Conservation (phyloP, 1,139 yeast species). For the Kurtzmaniella natalensis region DNA sequence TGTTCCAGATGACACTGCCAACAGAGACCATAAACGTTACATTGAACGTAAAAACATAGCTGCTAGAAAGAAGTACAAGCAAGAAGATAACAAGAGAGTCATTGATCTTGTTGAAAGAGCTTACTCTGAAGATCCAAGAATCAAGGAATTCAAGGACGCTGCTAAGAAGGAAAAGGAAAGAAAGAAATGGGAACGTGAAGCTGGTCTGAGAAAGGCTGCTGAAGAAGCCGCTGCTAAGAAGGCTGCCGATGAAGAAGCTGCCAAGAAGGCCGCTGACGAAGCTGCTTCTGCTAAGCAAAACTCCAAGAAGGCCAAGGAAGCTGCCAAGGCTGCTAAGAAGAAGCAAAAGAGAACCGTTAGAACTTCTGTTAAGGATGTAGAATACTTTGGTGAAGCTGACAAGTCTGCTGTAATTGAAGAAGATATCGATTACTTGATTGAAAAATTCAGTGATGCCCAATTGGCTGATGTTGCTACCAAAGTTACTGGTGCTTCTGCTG, state of each 20-base stretch:
- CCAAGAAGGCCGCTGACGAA: constrained; percentile 72
- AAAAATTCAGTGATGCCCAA: constrained; percentile 71
- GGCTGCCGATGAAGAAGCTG: constrained; percentile 79
- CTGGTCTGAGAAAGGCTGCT: constrained; percentile 95
- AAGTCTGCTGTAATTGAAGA: constrained; percentile 66
- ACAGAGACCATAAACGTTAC: constrained; percentile 99
- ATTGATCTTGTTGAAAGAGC: constrained; percentile 88
- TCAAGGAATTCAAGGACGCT: constrained; percentile 85
- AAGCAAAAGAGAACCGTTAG: constrained; percentile 94
- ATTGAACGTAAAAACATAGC: constrained; percentile 96
- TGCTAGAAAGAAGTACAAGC: constrained; percentile 95
- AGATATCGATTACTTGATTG: constrained; percentile 77
- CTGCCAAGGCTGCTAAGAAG: constrained; percentile 95
- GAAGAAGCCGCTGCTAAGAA: constrained; percentile 77
- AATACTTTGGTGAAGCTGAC: constrained; percentile 75
- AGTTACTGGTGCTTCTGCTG: constrained; percentile 49
- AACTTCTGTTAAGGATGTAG: constrained; percentile 75
- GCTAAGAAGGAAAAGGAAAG: constrained; percentile 94
- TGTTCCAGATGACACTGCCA: constrained; percentile 98
- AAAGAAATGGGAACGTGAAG: constrained; percentile 96
- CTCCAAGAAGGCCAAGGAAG: constrained; percentile 91
- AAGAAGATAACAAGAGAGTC: constrained; percentile 91
- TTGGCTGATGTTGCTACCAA: constrained; percentile 66
- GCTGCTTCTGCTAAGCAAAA: constrained; percentile 64
- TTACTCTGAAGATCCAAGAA: constrained; percentile 87